Evolutionary conservation across 2,329 filamentous ascomycete genomes (phyloP).

Genomic region (Aureobasidium sp.): DNA sequence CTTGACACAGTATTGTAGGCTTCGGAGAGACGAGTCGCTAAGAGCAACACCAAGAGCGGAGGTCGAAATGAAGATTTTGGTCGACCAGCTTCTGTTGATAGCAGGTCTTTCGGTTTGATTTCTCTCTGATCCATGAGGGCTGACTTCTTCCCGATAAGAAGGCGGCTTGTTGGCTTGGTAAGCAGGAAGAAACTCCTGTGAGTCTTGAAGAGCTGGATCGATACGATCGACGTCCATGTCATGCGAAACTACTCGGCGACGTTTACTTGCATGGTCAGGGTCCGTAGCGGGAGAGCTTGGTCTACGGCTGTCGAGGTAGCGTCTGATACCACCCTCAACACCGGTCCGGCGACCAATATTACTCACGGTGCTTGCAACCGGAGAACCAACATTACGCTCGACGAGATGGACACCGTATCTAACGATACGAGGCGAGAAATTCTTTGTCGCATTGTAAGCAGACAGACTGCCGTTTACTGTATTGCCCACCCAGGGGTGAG

Average conservation of each 20-base stretch:
- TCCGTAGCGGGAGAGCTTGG: slow-evolving; percentile 41
- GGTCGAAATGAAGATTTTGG: slow-evolving; percentile 77
- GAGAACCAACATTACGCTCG: slow-evolving; percentile 74
- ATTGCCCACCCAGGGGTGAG: slow-evolving; percentile 76
- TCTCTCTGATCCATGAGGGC: slow-evolving; percentile 26
- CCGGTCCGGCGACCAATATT: slow-evolving; percentile 78
- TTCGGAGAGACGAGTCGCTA: slow-evolving; percentile 78
- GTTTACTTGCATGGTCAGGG: slow-evolving; percentile 28
- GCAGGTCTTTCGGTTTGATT: slow-evolving; percentile 26
- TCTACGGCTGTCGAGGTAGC: slow-evolving; percentile 60
- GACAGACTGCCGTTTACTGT: slow-evolving; percentile 71
- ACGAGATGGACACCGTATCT: slow-evolving; percentile 83
- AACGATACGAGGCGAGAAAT: slow-evolving; percentile 81
- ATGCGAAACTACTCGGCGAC: slow-evolving; percentile 39
- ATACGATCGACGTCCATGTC: slow-evolving; percentile 44
- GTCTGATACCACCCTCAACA: slow-evolving; percentile 77
- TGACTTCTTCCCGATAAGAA: slow-evolving; percentile 30
- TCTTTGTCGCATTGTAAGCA: slow-evolving; percentile 80
- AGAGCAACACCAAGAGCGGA: slow-evolving; percentile 87
- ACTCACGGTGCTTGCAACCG: slow-evolving; percentile 78
- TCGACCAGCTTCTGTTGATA: slow-evolving; percentile 58
- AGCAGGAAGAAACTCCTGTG: slow-evolving; percentile 66
- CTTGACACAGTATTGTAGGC: slow-evolving; percentile 74
- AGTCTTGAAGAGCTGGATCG: slow-evolving; percentile 20
- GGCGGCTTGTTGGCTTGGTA: slow-evolving; percentile 64